phyloP scores from a whole-genome alignment of 2,329 filamentous ascomycete species.

The Xylariaceae sp. region DNA sequence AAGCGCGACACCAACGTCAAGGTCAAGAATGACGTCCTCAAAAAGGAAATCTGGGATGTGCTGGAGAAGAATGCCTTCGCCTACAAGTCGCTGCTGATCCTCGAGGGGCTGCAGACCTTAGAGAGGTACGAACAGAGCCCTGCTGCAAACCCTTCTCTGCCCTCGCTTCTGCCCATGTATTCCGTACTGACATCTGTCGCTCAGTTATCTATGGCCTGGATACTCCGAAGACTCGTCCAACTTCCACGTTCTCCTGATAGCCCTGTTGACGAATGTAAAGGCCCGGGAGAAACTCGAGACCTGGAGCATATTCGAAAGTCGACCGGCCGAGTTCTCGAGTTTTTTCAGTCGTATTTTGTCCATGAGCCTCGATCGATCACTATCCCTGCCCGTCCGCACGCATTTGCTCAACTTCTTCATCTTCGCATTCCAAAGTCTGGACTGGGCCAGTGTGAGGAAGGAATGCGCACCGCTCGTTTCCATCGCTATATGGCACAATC shows the following conservation, averaged over 20 bases:
- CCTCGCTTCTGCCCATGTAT: neutral
- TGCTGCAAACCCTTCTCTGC: neutral
- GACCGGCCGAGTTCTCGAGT: slow-evolving; percentile 75
- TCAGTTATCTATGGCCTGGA: slow-evolving; percentile 83
- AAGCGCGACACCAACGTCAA: slow-evolving; percentile 59
- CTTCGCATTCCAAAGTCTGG: slow-evolving; percentile 86
- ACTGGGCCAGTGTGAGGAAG: slow-evolving; percentile 82
- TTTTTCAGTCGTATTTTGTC: slow-evolving; percentile 87
- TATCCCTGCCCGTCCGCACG: slow-evolving; percentile 63
- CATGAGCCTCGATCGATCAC: slow-evolving; percentile 68
- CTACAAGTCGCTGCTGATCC: slow-evolving; percentile 68
- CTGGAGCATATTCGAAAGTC: slow-evolving; percentile 77
- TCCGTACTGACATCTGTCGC: slow-evolving; percentile 1
- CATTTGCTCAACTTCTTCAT: slow-evolving; percentile 89
- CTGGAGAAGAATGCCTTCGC: slow-evolving; percentile 77
- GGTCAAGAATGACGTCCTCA: slow-evolving; percentile 79
- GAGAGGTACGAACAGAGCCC: slow-evolving; percentile 47
- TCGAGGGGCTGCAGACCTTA: slow-evolving; percentile 86
- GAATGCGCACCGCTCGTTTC: slow-evolving; percentile 94
- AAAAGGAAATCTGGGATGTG: slow-evolving; percentile 81
- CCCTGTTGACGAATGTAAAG: slow-evolving; percentile 82
- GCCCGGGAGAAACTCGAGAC: slow-evolving; percentile 78
- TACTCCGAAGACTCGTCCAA: slow-evolving; percentile 87
- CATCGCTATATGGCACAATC: slow-evolving; percentile 91
- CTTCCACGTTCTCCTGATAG: slow-evolving; percentile 82